A percentile compares a stretch with the other conserved stretches of the same genome.
These are phyloP conservation scores for Tetrahymena malaccensis DNA, from an alignment of 73 alveolate genomes.

Conservation along the genomic window DNA sequence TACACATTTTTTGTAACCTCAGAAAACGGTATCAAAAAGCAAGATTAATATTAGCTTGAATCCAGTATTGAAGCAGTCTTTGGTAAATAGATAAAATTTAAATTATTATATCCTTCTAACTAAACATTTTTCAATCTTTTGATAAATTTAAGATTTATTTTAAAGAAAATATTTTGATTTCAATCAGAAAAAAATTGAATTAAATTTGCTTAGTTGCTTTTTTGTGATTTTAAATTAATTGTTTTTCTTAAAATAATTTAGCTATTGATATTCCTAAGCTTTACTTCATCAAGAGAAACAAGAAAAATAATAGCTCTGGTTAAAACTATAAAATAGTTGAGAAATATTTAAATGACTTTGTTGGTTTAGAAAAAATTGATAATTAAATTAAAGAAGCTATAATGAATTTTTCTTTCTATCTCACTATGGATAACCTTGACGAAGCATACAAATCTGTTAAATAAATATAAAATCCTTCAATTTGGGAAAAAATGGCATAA, in stretches of 20 bases:
- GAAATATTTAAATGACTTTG: slow-evolving; percentile 83
- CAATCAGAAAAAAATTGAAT: no score
- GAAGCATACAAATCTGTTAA: slow-evolving; percentile 96
- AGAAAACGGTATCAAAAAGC: slow-evolving; percentile 79
- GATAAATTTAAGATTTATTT: no score
- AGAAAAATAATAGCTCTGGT: slow-evolving; percentile 15
- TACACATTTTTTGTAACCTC: slow-evolving; percentile 78
- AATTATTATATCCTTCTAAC: no score
- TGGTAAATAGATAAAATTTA: slow-evolving; percentile 58
- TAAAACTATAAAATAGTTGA: slow-evolving; percentile 44
- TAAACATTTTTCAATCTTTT: no score
- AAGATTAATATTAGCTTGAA: slow-evolving; percentile 67
- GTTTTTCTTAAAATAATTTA: slow-evolving; percentile 35
- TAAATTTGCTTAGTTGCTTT: no score
- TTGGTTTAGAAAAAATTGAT: slow-evolving; percentile 87
- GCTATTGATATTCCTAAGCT: slow-evolving; percentile 15
- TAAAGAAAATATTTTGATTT: no score
- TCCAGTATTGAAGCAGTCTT: slow-evolving; percentile 65
- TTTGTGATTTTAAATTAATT: no score
- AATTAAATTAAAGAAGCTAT: slow-evolving; percentile 86
- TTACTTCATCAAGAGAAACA: slow-evolving; percentile 29
- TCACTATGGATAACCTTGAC: slow-evolving; percentile 93
- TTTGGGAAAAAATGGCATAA: slow-evolving; percentile 97
- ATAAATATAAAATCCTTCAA: slow-evolving; percentile 82
- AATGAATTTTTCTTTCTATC: slow-evolving; percentile 83